Conservation (phyloP, 139 green algal genomes). For the Penium margaritaceum region DNA sequence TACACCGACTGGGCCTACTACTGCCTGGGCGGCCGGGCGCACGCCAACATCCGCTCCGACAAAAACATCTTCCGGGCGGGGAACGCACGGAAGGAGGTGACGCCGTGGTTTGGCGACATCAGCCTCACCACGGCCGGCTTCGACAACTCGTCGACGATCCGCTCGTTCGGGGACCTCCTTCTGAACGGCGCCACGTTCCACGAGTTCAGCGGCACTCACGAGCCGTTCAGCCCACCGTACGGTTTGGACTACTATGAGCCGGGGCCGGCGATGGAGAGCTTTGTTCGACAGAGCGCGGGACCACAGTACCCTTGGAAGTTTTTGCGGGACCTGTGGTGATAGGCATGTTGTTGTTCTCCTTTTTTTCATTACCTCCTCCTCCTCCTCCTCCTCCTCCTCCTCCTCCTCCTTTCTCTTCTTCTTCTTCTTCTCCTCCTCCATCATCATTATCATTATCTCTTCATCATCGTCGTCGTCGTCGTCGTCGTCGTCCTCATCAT, state of each 20-base stretch:
- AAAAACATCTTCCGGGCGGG: slow-evolving; percentile 1
- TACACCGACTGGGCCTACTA: slow-evolving; percentile 19
- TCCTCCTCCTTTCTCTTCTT: too few relatives aligned
- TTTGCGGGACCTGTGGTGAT: too few relatives aligned
- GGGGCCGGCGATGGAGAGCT: not conserved
- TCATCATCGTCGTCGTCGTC: too few relatives aligned
- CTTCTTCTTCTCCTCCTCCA: too few relatives aligned
- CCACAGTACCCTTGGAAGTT: not conserved
- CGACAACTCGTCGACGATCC: slow-evolving; percentile 10
- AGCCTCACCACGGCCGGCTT: slow-evolving; percentile 9
- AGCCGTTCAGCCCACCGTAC: slow-evolving; percentile 2
- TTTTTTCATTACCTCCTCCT: too few relatives aligned
- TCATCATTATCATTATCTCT: too few relatives aligned
- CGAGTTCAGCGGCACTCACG: not conserved
- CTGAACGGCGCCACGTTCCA: slow-evolving; percentile 21
- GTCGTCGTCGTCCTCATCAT: too few relatives aligned
- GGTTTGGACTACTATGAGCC: not conserved
- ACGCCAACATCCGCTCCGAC: slow-evolving; percentile 7
- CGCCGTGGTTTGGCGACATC: slow-evolving; percentile 8
- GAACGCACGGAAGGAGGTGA: slow-evolving; percentile 10
- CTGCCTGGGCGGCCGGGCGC: slow-evolving; percentile 15
- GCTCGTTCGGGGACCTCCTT: slow-evolving; percentile 8
- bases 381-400: too few relatives aligned
- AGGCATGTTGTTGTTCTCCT: too few relatives aligned
- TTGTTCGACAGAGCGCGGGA: not conserved